These are phyloP conservation scores for Schizochytrium sp. DNA, from an alignment of 108 stramenopile genomes.

Conservation along the genomic window DNA sequence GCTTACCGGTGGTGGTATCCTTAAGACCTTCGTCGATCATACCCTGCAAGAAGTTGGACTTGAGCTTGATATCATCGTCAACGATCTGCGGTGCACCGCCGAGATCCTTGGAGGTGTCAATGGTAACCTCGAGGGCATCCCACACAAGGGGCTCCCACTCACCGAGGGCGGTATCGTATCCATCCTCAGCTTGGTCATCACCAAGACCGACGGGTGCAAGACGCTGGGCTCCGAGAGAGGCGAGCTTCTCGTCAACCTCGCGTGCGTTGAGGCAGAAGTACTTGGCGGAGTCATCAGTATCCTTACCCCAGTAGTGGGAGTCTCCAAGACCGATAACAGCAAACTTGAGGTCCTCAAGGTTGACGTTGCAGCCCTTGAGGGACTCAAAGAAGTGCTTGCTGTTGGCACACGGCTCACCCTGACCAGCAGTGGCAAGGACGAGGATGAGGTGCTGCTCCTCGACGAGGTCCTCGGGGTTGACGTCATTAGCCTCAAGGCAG, in stretches of 20 bases:
- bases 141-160: conserved; percentile 43
- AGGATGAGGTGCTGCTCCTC: conserved; percentile 30
- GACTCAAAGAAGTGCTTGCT: neutral
- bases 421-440: conserved; percentile 53
- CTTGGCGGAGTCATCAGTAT: neutral
- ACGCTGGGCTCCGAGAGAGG: conserved; percentile 10
- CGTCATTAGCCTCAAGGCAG: conserved; percentile 56
- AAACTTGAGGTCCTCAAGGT: conserved; percentile 37
- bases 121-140: conserved; percentile 52
- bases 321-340: conserved; percentile 55
- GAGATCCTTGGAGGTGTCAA: conserved; percentile 15
- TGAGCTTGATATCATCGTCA: conserved; percentile 62
- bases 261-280: conserved; percentile 28
- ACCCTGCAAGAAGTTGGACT: conserved; percentile 55
- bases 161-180: conserved; percentile 34
- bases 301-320: conserved; percentile 59
- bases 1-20: conserved; percentile 33
- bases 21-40: conserved; percentile 5
- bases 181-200: conserved; percentile 62
- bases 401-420: conserved; percentile 54
- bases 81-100: conserved; percentile 12
- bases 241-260: conserved; percentile 48
- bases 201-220: conserved; percentile 19
- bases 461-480: neutral
- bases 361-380: neutral